Evolutionary conservation across 108 stramenopile genomes (phyloP), one percentile per base, ranked within the genome.

Genomic region (Skeletonema marinoi): DNA sequence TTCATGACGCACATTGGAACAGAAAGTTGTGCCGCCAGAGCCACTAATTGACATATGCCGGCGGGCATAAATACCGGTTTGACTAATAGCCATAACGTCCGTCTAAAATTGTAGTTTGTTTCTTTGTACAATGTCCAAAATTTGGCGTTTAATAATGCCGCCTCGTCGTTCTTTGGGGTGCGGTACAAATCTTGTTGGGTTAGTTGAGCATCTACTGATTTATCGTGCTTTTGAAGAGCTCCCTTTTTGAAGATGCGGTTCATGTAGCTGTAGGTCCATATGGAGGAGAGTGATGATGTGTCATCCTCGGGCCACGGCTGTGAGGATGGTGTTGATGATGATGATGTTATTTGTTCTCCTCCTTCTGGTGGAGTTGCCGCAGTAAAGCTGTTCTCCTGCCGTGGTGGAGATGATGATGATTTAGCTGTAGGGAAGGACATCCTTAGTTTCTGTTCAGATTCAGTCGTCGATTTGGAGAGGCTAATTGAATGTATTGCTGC

Each of bases 221-320:
- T 71, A 14, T 71, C 58, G 17, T 83, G 67, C 29, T 66, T 77
- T 60, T 72, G 75, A 32, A 31, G 32, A 6, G 68, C 70, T 13
- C 87, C 89, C 65, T 85, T 78, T 9, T 16, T n/a, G 10, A 90
- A 68, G 16, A 90, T 59, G 16, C 44, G 65, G 36, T 76, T 74
- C 87, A 90, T 87, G 65, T 90, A 90, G 6, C 84, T 74, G 74
- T 85, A 90, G 16, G 84, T 87, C 88, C 86, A 89, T 0, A 60
- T 39, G 1, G 59, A 71, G 2, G 32, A 38, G 2, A 35, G 21
- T 6, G 41, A 60, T 35, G 30, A 25, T 14, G 21, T n/a, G 30
- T n/a, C 68, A 42, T 71, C 70, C 35, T 71, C 70, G 17, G 70
- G 70, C 70, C 70, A 71, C 3, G 70, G 70, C n/a, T 13, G 70